Conservation (phyloP, 352 stramenopile species). For the Achlya hypogyna region DNA sequence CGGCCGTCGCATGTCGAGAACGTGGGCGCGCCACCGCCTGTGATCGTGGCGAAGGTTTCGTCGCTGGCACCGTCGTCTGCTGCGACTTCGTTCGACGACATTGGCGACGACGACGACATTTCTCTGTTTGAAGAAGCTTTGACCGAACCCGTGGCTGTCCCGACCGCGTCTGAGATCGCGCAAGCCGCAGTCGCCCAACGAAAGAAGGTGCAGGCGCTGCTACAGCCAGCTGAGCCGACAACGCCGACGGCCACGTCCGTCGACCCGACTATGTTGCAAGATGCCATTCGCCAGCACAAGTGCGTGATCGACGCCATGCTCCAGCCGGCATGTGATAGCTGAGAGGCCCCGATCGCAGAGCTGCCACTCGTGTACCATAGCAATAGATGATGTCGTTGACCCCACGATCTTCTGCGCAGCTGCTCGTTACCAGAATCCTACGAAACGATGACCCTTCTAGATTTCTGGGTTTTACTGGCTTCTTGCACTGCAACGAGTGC, state of each 20-base stretch:
- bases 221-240: not conserved
- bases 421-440: no score
- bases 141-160: not conserved
- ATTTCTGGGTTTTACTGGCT: no score
- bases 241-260: not conserved
- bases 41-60: not conserved
- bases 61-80: not conserved
- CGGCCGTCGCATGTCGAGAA: not conserved
- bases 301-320: not conserved
- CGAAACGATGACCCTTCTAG: no score
- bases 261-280: not conserved
- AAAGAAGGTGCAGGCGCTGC: not conserved
- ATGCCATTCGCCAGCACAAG: not conserved
- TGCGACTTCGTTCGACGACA: not conserved
- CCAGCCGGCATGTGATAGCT: not conserved
- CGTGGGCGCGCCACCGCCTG: not conserved
- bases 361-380: not conserved
- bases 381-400: no score
- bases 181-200: not conserved
- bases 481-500: no score
- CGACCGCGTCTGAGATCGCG: not conserved
- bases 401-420: no score
- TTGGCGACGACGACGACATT: not conserved
- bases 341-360: not conserved
- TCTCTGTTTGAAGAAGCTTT: constrained; percentile 12